Evolutionary conservation across 352 stramenopile species (phyloP).

Genomic region (Phytophthora vignae): DNA sequence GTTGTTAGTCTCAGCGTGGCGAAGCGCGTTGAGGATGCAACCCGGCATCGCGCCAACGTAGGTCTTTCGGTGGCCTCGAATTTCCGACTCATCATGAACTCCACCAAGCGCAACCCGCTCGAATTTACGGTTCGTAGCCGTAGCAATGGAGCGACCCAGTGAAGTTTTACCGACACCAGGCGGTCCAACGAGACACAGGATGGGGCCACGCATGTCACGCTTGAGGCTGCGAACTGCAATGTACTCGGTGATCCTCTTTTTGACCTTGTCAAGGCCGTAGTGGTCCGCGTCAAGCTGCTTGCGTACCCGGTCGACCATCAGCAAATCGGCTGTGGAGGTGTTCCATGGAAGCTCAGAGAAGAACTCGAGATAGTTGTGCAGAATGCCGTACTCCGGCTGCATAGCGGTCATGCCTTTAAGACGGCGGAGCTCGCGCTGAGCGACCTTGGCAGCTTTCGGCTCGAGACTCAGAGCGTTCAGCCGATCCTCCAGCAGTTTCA

Average conservation of each 20-base stretch:
- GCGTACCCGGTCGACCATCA: conserved; percentile 63
- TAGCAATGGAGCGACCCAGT: conserved; percentile 81
- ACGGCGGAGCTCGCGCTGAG: conserved; percentile 66
- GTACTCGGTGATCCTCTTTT: conserved; percentile 89
- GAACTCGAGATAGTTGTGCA: conserved; percentile 88
- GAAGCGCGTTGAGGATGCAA: conserved; percentile 82
- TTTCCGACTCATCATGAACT: conserved; percentile 87
- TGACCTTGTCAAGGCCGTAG: conserved; percentile 85
- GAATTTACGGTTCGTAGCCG: conserved; percentile 79
- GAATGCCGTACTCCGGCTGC: conserved; percentile 80
- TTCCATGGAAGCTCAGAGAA: conserved; percentile 81
- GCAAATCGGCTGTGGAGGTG: conserved; percentile 57
- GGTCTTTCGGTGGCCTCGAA: conserved; percentile 86
- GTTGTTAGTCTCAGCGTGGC: conserved; percentile 78
- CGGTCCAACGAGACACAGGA: conserved; percentile 89
- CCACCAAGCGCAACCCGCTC: conserved; percentile 79
- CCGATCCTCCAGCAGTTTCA: conserved; percentile 69
- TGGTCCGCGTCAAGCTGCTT: conserved; percentile 80
- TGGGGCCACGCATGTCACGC: conserved; percentile 85
- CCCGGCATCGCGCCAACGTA: conserved; percentile 91
- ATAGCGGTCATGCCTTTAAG: conserved; percentile 80
- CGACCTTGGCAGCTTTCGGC: conserved; percentile 65
- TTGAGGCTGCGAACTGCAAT: conserved; percentile 87
- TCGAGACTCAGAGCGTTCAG: conserved; percentile 60
- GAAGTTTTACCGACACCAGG: conserved; percentile 89